phyloP scores from a whole-genome alignment of 2,329 filamentous ascomycete species.

The Zasmidium citrigriseum region DNA sequence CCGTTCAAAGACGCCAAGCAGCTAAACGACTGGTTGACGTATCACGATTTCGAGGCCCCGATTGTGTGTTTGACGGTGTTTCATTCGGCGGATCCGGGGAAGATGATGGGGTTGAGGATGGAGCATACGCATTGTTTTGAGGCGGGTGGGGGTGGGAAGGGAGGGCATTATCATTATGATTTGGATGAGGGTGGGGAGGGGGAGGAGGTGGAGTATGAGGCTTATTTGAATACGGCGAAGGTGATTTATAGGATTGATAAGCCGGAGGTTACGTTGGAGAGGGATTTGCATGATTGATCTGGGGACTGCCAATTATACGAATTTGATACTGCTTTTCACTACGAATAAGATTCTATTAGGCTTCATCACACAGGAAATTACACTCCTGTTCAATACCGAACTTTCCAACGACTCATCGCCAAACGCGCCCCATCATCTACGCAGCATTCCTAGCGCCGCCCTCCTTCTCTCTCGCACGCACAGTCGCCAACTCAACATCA shows the following conservation, averaged over 20 bases:
- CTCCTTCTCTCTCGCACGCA: too few species aligned
- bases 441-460: too few species aligned
- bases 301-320: too few species aligned
- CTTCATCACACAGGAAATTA: too few species aligned
- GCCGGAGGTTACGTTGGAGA: conserved; percentile 27
- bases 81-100: conserved; percentile 31
- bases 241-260: conserved; percentile 33
- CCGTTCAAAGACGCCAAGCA: conserved; percentile 29
- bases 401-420: too few species aligned
- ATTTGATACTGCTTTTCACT: too few species aligned
- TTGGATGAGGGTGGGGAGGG: conserved; percentile 17
- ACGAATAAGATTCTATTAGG: too few species aligned
- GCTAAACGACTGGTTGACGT: conserved; percentile 33
- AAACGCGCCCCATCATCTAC: too few species aligned
- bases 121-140: conserved; percentile 36
- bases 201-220: conserved; percentile 34
- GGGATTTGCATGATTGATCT: conserved; percentile 30
- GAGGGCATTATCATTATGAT: conserved; percentile 36
- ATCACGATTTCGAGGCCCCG: conserved; percentile 31
- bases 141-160: conserved; percentile 24
- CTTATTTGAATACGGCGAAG: conserved; percentile 34
- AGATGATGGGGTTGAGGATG: conserved; percentile 31
- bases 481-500: too few species aligned
- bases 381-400: too few species aligned
- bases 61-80: conserved; percentile 34